A percentile compares a stretch with the other conserved stretches of the same genome.
These are phyloP conservation scores for Cercis canadensis DNA, from an alignment of 306 rosid species.

Conservation along the genomic window DNA sequence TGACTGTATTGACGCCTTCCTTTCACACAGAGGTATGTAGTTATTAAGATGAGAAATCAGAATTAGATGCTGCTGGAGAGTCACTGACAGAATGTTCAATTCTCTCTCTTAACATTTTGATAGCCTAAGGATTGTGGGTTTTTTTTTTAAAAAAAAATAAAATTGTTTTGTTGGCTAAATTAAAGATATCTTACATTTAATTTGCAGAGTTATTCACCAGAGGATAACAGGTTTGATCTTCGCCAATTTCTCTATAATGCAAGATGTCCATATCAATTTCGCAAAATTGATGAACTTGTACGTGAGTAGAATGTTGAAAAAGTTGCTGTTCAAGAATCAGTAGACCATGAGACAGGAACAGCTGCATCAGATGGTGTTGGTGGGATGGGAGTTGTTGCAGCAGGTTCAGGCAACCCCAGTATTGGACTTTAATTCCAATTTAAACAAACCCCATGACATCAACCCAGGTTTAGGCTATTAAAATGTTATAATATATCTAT, in stretches of 20 bases:
- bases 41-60: too few relatives aligned
- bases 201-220: background rate
- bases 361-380: constrained; percentile 56
- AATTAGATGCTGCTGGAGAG: too few relatives aligned
- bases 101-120: too few relatives aligned
- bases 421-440: constrained; percentile 57
- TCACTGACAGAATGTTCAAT: too few relatives aligned
- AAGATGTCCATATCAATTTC: constrained; percentile 93
- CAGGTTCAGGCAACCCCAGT: constrained; percentile 91
- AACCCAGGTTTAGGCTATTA: too few relatives aligned
- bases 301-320: constrained; percentile 58
- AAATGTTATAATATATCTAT: too few relatives aligned
- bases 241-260: constrained; percentile 88
- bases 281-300: constrained; percentile 84
- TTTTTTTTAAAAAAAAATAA: too few relatives aligned
- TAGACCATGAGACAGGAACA: constrained; percentile 46
- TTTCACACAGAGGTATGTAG: too few relatives aligned
- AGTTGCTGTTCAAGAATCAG: constrained; percentile 46
- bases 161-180: background rate
- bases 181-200: background rate
- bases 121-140: too few relatives aligned
- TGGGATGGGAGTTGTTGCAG: constrained; percentile 95
- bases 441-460: background rate
- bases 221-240: constrained; percentile 74
- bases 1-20: too few relatives aligned